A percentile compares a stretch with the other conserved stretches of the same genome.
These are phyloP conservation scores for Cantharellus cinnabarinus DNA, from an alignment of 768 basidiomycete genomes.

Conservation along the genomic window DNA sequence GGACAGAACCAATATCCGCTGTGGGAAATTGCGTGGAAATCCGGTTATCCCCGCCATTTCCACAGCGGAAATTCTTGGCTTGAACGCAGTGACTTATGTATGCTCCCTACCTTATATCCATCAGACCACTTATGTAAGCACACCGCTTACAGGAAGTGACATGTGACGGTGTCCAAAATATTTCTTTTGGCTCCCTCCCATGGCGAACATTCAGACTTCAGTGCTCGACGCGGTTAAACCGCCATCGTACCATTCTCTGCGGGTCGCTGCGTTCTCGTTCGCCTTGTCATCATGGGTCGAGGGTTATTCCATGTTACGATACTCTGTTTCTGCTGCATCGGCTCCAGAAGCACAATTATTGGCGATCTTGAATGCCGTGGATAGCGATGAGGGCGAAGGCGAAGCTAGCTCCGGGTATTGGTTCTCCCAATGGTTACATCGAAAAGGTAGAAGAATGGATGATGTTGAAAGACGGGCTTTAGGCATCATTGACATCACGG, in stretches of 20 bases:
- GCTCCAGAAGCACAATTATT: neutral
- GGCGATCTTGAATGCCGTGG: neutral
- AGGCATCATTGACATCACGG: conserved; percentile 7
- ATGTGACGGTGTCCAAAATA: no score
- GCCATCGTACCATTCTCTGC: neutral
- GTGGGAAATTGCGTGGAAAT: no score
- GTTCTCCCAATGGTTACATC: conserved; percentile 1
- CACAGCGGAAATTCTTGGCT: no score
- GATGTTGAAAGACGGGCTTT: conserved; percentile 7
- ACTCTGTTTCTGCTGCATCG: neutral
- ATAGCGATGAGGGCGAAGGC: neutral
- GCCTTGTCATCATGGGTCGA: conserved; percentile 12
- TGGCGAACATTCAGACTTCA: no score
- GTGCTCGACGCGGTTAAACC: no score
- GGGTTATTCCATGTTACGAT: conserved; percentile 9
- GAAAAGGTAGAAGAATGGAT: conserved; percentile 5
- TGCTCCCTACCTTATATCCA: no score
- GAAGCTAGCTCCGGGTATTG: neutral
- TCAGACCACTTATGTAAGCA: no score
- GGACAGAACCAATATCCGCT: no score
- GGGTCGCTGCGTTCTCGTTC: conserved; percentile 5
- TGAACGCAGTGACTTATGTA: no score
- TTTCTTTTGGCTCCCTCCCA: no score
- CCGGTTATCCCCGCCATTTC: no score
- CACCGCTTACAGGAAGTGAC: no score